A percentile compares a stretch with the other conserved stretches of the same genome.
phyloP scores from a whole-genome alignment of 345 rosid species.

The Lumnitzera littorea region DNA sequence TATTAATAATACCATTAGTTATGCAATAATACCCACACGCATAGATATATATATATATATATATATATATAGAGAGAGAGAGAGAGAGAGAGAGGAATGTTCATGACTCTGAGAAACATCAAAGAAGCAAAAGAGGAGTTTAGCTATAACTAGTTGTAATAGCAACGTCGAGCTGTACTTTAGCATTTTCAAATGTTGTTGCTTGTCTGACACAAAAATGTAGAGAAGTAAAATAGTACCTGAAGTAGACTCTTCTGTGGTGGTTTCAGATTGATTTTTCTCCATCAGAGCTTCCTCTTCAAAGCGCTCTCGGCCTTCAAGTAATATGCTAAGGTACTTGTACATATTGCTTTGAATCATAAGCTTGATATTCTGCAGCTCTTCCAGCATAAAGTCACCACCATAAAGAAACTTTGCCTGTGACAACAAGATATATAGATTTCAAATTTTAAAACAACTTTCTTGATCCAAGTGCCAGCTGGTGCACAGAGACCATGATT shows the following conservation, averaged over 20 bases:
- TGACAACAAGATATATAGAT: conserved; percentile 1
- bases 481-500: neutral
- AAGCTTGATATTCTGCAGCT: conserved; percentile 45
- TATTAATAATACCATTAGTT: conserved; percentile 1
- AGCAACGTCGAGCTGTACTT: too few relatives aligned
- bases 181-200: too few relatives aligned
- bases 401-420: conserved; percentile 58
- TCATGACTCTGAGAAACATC: too few relatives aligned
- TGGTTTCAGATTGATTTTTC: conserved; percentile 8
- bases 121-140: too few relatives aligned
- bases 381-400: conserved; percentile 40
- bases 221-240: conserved; percentile 19
- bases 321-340: conserved; percentile 55
- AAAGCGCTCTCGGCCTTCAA: conserved; percentile 59
- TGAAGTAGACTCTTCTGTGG: conserved; percentile 24
- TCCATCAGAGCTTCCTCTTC: conserved; percentile 45
- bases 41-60: too few relatives aligned
- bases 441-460: neutral
- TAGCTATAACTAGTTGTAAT: too few relatives aligned
- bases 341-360: conserved; percentile 66
- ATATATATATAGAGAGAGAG: too few relatives aligned
- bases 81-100: too few relatives aligned
- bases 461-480: neutral
- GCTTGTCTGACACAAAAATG: neutral
- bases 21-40: neutral